Evolutionary conservation across 352 stramenopile species (phyloP), one percentile per base, ranked within the genome.

Genomic region (Pythium chondricola): DNA sequence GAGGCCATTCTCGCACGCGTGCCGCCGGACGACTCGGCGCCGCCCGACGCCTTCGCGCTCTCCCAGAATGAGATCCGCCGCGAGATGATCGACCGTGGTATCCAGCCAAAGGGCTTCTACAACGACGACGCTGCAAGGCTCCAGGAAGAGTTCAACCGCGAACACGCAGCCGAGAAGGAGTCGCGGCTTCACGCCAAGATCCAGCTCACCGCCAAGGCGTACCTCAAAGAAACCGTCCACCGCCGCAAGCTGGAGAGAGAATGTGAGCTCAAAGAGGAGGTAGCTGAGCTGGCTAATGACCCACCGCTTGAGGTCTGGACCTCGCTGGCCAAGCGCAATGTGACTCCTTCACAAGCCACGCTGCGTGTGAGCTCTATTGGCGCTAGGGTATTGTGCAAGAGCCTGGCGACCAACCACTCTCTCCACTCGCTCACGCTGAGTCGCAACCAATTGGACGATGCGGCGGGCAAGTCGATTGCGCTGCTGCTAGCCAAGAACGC

Each of bases 41-140:
- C 77, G 41, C 55, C 74, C 2, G 79, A 88, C 44, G 76, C 79
- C 0, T 91, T 86, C 47, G 63, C 75, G 18, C 67, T 91, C 13
- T 71, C 75, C 13, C 79, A 91, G 56, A 91, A 88, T 48, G 79
- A 91, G 49, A 88, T 91, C 56, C 79, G 79, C 1, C 79, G 79
- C 38, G 79, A 91, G 74, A 85, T 89, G 70, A 82, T 89, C 43
- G 80, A 92, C 56, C 80, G 80, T 49, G 77, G 80, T 18, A 88
- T 89, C 44, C 80, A 92, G 48, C 77, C 80, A 32, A 88, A 92
- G 40, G 80, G 75, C 11, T 92, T 89, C 40, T 92, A 85, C 64
- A 92, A 89, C 51, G 80, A 92, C 56, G 77, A 92, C 56, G 80
- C 77, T 18, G 67, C 69, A 26, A 72, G 77, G n/a, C 64, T 92